Evolutionary conservation across 176 grass and related monocot species (phyloP), one percentile per base, ranked within the genome.

Genomic region (Oryza brachyantha): DNA sequence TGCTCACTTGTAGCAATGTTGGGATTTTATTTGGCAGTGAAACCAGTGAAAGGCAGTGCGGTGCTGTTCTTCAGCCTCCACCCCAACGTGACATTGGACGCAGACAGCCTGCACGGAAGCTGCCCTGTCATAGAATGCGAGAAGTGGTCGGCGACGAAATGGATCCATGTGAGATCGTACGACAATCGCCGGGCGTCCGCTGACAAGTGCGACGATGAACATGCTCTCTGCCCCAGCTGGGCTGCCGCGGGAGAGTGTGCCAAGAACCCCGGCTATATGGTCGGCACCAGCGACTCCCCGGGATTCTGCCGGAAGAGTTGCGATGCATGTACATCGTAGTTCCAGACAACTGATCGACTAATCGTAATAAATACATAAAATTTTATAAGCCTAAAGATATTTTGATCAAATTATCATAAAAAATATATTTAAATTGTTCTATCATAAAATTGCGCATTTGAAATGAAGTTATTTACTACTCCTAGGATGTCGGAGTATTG

Each of bases 101-200:
- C 68, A 29, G 34, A n/a, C 0, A 91, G 80, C 58, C 31, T 89
- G 14, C 92, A 87, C 62, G 89, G 84, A 11, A 84, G 89, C 64
- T 95, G 89, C 73, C 86, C 84, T 0, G 86, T 95, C 16, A 31
- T 90, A 14, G 48, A 81, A 11, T 89, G 93, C 26, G 84, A 87
- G 40, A 95, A 92, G 48, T 92, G 89, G 92, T 89, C 84, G 5
- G 81, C 81, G 27, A 83, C 86, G 36, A 95, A 85, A 75, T 92
- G 92, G 84, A 87, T 95, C 38, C 84, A 84, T 17, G 80, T 74
- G 57, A 59, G 74, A 42, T 52, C 85, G 46, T 93, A 78, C 32
- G 82, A 84, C 29, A 19, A 7, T 10, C 34, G 11, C 9, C 13
- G 39, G 25, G 27, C 0, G 10, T 9, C 48, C 10, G 43, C 11